Evolutionary conservation across 139 green algal genomes (phyloP), one percentile per base, ranked within the genome.

Genomic region (Picochlorum costavermella): DNA sequence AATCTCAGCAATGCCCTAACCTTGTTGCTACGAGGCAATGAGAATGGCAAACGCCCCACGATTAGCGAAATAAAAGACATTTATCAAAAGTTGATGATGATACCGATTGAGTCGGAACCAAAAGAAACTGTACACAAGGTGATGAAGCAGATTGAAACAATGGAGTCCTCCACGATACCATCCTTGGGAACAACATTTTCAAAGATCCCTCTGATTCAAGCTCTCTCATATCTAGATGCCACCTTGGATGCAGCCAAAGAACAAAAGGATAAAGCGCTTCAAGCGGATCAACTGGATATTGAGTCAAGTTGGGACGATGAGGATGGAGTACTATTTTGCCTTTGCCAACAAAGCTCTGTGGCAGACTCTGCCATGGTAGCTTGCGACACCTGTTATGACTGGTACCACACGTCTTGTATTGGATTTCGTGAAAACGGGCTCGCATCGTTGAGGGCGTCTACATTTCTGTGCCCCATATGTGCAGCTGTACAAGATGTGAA

Each of bases 331-430:
- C 69, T 90, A 43, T 81, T 80, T 71, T 89, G 82, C 71, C 61
- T 90, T 29, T 90, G 83, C 75, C 73, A 84, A 73, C 80, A 78
- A 63, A 43, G 70, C 3, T 76, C 74, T 61, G 58, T 73, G 5
- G 64, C 29, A 14, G 76, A 70, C 59, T 70, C 69, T 2, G 12
- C 63, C 51, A 83, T 91, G 75, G 50, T 89, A 14, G 49, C 57
- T 23, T 94, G 86, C 64, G 80, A 88, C 56, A 17, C 25, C 10
- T 94, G 86, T 65, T 57, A 68, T 1, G 86, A 88, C 37, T 87
- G 83, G 79, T 94, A 78, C 72, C 86, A 94, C 61, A 48, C 81
- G 4, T 68, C 66, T n/a, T 92, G 84, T 64, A 60, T 81, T 17
- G 77, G 79, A 23, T 5, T 92, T 6, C 79, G 50, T 6, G 67